A percentile compares a stretch with the other conserved stretches of the same genome.
Conservation (phyloP, 2,329 filamentous ascomycete genomes). For the Bisporella sp. region DNA sequence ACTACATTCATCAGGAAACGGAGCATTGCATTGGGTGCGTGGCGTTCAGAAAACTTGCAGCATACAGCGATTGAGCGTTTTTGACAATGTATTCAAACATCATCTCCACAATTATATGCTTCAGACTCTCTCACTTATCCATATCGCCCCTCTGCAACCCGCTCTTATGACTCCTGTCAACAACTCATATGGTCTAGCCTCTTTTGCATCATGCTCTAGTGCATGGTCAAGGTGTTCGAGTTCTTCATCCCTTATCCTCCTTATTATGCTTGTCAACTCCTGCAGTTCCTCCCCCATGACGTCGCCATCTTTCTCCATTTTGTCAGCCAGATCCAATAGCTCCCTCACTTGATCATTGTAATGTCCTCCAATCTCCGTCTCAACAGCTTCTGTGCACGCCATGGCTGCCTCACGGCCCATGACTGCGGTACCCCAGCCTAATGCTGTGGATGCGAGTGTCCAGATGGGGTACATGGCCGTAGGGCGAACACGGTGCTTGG, state of each 20-base stretch:
- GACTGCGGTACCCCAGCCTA: constrained; percentile 85
- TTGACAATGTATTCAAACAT: neutral
- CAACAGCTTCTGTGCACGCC: constrained; percentile 97
- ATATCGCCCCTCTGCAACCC: constrained; percentile 90
- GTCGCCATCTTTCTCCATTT: constrained; percentile 71
- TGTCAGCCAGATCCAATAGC: constrained; percentile 71
- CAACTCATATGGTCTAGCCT: constrained; percentile 83
- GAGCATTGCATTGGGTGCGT: constrained; percentile 3
- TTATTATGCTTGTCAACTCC: constrained; percentile 64
- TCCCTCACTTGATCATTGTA: constrained; percentile 88
- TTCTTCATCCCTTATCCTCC: constrained; percentile 89
- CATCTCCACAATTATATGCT: neutral
- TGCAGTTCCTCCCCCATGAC: constrained; percentile 73
- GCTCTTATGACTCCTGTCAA: constrained; percentile 80
- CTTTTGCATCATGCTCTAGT: constrained; percentile 84
- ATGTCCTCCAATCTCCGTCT: constrained; percentile 94
- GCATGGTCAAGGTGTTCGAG: constrained; percentile 95
- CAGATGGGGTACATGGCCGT: constrained; percentile 91
- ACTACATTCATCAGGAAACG: constrained; percentile 1
- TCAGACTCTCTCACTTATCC: constrained; percentile 68
- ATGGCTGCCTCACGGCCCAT: constrained; percentile 92
- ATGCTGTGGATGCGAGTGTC: constrained; percentile 68
- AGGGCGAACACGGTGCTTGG: constrained; percentile 82
- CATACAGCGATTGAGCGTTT: constrained; percentile 12
- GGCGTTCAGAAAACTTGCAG: constrained; percentile 9